These are phyloP conservation scores for Trichoderma endophyticum DNA, from an alignment of 2,329 filamentous ascomycete genomes.

Conservation along the genomic window DNA sequence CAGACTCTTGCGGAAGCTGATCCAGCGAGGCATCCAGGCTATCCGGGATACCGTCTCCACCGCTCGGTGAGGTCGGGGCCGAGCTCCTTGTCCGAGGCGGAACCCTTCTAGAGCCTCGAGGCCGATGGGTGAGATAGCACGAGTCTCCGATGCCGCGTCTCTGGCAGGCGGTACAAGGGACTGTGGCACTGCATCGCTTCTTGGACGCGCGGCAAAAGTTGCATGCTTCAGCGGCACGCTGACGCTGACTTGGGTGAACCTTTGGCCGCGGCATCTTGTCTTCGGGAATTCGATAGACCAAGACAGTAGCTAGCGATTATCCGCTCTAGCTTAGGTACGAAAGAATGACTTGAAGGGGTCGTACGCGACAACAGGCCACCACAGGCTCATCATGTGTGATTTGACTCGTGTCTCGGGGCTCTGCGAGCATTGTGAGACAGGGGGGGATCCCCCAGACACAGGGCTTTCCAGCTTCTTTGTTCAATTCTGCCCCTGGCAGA, in stretches of 20 bases:
- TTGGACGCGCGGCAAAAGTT: constrained; percentile 47
- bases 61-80: background rate
- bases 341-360: background rate
- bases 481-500: no score
- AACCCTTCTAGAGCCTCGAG: constrained; percentile 26
- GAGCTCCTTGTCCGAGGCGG: background rate
- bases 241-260: constrained; percentile 47
- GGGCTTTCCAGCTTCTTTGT: background rate
- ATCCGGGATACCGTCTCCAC: background rate
- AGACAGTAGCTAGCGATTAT: background rate
- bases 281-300: background rate
- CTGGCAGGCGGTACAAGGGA: constrained; percentile 47
- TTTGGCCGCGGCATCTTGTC: constrained; percentile 52
- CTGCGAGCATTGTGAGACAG: background rate
- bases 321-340: background rate
- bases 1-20: background rate
- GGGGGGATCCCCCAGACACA: background rate
- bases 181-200: constrained; percentile 48
- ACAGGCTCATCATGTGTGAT: background rate
- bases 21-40: background rate
- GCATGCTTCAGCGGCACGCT: constrained; percentile 48
- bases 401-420: background rate
- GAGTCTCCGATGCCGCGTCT: constrained; percentile 40
- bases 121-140: constrained; percentile 36
- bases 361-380: background rate